Conservation (phyloP, 306 rosid genomes). For the Prunus padus region DNA sequence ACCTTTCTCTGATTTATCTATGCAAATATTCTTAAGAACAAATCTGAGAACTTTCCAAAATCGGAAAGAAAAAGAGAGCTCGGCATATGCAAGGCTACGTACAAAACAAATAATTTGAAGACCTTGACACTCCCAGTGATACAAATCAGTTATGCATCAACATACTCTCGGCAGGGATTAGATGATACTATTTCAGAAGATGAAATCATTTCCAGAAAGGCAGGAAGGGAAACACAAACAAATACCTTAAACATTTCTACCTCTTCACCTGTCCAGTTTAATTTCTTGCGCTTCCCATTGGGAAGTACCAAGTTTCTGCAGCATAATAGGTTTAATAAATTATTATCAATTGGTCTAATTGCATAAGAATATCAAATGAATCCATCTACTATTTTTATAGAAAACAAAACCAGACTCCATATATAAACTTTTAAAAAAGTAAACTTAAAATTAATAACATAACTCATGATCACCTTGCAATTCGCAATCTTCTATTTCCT, state of each 20-base stretch:
- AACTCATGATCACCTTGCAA: slow-evolving; percentile 25
- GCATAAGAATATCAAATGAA: not conserved
- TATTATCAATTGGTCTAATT: not conserved
- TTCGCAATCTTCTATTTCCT: not conserved
- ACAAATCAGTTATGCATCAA: not conserved
- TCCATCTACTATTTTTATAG: not conserved
- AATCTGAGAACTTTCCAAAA: not conserved
- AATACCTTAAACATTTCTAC: slow-evolving; percentile 46
- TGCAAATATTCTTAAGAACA: not conserved
- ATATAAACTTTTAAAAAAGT: not conserved
- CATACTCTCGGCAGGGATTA: not conserved
- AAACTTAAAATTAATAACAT: not conserved
- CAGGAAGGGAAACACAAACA: slow-evolving; percentile 9
- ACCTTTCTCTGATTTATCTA: not conserved
- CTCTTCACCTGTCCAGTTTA: slow-evolving; percentile 47
- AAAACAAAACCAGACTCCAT: not conserved
- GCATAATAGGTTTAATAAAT: slow-evolving; percentile 17
- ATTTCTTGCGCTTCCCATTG: slow-evolving; percentile 32
- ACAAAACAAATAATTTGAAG: not conserved
- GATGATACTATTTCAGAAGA: not conserved
- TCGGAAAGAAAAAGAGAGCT: not conserved
- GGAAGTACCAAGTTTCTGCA: slow-evolving; percentile 24
- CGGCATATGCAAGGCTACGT: not conserved
- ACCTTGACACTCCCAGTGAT: not conserved
- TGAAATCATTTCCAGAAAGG: not conserved